Evolutionary conservation across 208 protist species (phyloP).

Genomic region (Crithidia bombi): DNA sequence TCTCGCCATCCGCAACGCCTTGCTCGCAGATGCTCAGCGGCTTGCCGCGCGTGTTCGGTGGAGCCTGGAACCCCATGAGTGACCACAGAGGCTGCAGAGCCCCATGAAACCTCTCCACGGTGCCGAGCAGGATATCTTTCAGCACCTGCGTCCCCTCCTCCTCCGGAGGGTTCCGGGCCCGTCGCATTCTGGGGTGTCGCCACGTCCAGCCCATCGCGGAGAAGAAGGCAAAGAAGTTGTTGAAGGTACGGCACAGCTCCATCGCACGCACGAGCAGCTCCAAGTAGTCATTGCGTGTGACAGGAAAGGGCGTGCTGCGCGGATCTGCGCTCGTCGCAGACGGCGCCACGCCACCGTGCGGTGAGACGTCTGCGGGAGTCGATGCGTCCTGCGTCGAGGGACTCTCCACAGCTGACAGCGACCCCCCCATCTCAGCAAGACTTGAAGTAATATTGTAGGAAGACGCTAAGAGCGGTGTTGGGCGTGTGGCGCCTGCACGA

Average conservation of each 20-base stretch:
- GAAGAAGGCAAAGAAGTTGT: conserved; percentile 41
- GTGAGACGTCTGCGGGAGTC: background rate
- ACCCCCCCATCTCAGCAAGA: too few species aligned
- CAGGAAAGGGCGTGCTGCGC: background rate
- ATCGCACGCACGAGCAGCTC: conserved; percentile 19
- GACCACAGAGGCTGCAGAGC: conserved; percentile 28
- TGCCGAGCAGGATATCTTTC: conserved; percentile 20
- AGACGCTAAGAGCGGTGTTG: conserved; percentile 6
- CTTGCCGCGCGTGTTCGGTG: conserved; percentile 6
- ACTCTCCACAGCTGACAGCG: too few species aligned
- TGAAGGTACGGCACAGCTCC: conserved; percentile 35
- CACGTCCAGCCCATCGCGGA: conserved; percentile 26
- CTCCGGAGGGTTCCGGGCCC: conserved; percentile 24
- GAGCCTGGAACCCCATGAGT: conserved; percentile 32
- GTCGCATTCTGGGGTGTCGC: conserved; percentile 21
- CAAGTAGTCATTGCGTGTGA: conserved; percentile 3
- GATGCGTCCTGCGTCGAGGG: too few species aligned
- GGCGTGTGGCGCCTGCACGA: conserved; percentile 1
- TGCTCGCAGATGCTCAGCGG: conserved; percentile 28
- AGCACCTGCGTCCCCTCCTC: conserved; percentile 24
- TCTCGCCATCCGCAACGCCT: conserved; percentile 22
- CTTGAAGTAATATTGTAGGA: background rate
- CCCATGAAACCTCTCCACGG: conserved; percentile 17
- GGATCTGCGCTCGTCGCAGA: background rate
- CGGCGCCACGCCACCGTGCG: background rate